Conservation (phyloP, 768 basidiomycete species). For the Xanthoconium stramineum region DNA sequence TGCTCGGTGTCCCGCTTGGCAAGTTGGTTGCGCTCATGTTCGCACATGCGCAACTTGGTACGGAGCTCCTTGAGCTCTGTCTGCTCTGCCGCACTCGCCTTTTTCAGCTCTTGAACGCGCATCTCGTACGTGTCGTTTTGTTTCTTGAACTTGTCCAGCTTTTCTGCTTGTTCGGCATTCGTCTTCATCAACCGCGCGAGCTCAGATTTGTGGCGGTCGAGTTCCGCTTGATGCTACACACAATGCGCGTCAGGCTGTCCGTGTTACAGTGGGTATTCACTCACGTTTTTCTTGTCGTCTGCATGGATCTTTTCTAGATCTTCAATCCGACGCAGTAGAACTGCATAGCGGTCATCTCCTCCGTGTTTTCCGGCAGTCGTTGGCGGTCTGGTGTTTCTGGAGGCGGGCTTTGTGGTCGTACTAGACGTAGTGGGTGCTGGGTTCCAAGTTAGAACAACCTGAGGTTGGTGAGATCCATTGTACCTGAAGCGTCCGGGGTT, state of each 20-base stretch:
- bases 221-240: conserved; percentile 54
- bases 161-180: conserved; percentile 49
- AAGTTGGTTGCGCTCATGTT: conserved; percentile 55
- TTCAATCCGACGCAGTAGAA: conserved; percentile 60
- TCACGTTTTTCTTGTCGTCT: conserved; percentile 64
- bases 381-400: conserved; percentile 26
- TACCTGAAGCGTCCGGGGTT: conserved; percentile 41
- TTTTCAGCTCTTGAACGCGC: conserved; percentile 63
- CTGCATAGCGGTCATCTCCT: conserved; percentile 46
- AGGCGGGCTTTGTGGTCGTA: conserved; percentile 20
- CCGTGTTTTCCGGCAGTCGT: conserved; percentile 16
- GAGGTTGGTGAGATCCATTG: not conserved
- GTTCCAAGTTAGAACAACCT: not conserved
- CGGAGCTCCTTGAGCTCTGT: conserved; percentile 62
- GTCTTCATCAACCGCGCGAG: conserved; percentile 46
- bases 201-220: conserved; percentile 59
- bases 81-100: conserved; percentile 45
- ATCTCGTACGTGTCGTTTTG: conserved; percentile 54
- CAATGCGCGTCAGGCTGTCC: not conserved
- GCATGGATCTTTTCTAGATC: conserved; percentile 60
- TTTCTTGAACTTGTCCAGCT: conserved; percentile 60
- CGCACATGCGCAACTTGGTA: conserved; percentile 52
- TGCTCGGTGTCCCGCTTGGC: conserved; percentile 51
- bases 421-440: conserved; percentile 37
- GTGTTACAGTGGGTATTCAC: conserved; percentile 10